Base-by-base conservation (phyloP, 192 early-diverging fungal genomes). In the Gamsiella multidivaricata region DNA sequence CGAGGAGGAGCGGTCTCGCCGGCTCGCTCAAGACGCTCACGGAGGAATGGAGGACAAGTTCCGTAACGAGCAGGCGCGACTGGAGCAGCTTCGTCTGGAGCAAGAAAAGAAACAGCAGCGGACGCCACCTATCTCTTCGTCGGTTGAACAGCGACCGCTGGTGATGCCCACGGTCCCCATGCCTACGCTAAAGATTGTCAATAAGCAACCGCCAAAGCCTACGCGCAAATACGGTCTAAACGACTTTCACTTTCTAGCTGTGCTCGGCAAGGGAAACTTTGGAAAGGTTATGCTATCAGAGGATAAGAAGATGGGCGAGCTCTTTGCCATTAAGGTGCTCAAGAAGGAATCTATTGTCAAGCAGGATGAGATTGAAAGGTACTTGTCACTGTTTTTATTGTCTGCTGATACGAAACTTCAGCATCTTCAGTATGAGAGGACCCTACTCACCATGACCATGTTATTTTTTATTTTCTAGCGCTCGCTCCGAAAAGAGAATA, bases 321-420 rank as follows among this genome's bases (percentile, higher is more conserved):
- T 95, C 20, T 97, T 91, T 82, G 97, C 96, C 14, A 97, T 99
- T 82, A 99, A 99, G 81, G 96, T 97, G 9, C 84, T 99, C 26
- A 98, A 98, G 82, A 99, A 99, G 83, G 91, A 95, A 72, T 97
- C 95, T 63, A 97, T 98, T 53, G 91, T 97, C 59, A 95, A 99
- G 72, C 95, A 97, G 76, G 97, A 99, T 79, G 91, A 90, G 61
- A 66, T 67, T 25, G 61, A 69, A 32, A 70, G 69, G 57, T 79
- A 60, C 31, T 6, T 33, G 36, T 58, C 9, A 0, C 22, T 25
- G 45, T 12, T 23, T 37, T 28, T 32, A 43, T 36, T 82, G 68
- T 49, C 15, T 61, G 43, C 70, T 43, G 28, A 26, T 36, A 41
- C 94, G 94, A 7, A 50, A 18, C 22, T 50, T 50, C 17, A 26